Percentiles rank a stretch among this genome's conserved stretches.
These are phyloP conservation scores for Trichophyton verrucosum DNA, from an alignment of 2,329 filamentous ascomycete species.

Conservation along the genomic window DNA sequence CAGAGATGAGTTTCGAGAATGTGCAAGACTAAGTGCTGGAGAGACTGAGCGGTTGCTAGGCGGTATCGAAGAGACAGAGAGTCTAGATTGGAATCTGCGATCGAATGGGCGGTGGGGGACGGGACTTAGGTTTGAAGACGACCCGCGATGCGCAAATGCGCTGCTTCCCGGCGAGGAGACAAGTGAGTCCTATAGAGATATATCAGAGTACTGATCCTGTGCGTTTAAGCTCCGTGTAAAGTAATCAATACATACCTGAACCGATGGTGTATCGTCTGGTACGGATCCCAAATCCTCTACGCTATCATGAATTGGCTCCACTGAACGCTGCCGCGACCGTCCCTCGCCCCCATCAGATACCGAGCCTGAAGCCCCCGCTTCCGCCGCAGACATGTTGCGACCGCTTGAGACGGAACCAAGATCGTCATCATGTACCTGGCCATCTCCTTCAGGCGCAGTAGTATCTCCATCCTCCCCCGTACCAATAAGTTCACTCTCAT, in stretches of 20 bases:
- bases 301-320: background rate
- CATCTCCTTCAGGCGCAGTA: background rate
- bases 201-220: background rate
- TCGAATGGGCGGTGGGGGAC: constrained; percentile 88
- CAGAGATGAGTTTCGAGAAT: constrained; percentile 70
- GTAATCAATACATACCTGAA: constrained; percentile 48
- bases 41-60: constrained; percentile 58
- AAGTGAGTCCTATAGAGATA: constrained; percentile 38
- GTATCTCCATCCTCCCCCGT: constrained; percentile 4
- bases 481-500: background rate
- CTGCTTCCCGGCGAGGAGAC: constrained; percentile 59
- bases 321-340: constrained; percentile 14
- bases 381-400: constrained; percentile 11
- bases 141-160: constrained; percentile 53
- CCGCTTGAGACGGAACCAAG: constrained; percentile 18
- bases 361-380: background rate
- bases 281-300: constrained; percentile 59
- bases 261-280: constrained; percentile 72
- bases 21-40: constrained; percentile 60
- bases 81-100: constrained; percentile 78
- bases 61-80: constrained; percentile 48
- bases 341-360: constrained; percentile 17
- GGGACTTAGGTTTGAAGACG: constrained; percentile 54
- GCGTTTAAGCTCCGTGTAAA: background rate
- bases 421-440: background rate